Base-by-base conservation (phyloP, 495 filamentous ascomycete species). In the Aspergillus kassunensis region DNA sequence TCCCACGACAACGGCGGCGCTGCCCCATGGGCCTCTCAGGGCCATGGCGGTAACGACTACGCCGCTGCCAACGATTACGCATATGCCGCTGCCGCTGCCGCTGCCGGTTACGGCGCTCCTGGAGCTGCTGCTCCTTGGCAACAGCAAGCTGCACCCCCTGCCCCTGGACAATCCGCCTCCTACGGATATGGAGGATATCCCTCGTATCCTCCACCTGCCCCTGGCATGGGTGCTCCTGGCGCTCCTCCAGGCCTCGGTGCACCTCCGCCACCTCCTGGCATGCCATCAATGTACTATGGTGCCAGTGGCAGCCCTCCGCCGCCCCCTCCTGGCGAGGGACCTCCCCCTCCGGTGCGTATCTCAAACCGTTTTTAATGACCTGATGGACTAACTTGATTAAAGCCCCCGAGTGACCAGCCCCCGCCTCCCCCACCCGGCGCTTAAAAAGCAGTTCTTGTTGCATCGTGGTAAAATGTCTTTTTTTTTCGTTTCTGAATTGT, bases 351-450 rank as follows among this genome's bases (percentile, higher is more conserved):
- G 40, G 74, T 78, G 62, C 64, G 72, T 68, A 15, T 44, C 24
- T 16, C 19, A 23, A n/a, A 27, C n/a, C 12, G 33, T 48, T 11
- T 11, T 21, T 15, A 11, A 35, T 11, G 30, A 20, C 21, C 30
- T 42, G 20, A 34, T 25, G 54, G 39, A 55, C 61, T 62, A 52
- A 62, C 46, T 27, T 27, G 19, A 10, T 15, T 33, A 53, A 47
- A 76, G 74, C 77, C 86, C 49, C 87, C 88, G 4, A 84, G 80
- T 64, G 88, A 91, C 54, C 79, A 84, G 62, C 80, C 80, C 54
- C 86, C 86, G 18, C 88, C 87, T 49, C 86, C 87, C 13, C 64
- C 72, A 15, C 27, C 44, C 12, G 44, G 29, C 30, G 24, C 13
- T 29, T 27, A 12, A 25, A 13, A 41, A 24, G 31, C 13, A 15